Evolutionary conservation across 1,284 basidiomycete species (phyloP).

Genomic region (Prillingera fragicola): DNA sequence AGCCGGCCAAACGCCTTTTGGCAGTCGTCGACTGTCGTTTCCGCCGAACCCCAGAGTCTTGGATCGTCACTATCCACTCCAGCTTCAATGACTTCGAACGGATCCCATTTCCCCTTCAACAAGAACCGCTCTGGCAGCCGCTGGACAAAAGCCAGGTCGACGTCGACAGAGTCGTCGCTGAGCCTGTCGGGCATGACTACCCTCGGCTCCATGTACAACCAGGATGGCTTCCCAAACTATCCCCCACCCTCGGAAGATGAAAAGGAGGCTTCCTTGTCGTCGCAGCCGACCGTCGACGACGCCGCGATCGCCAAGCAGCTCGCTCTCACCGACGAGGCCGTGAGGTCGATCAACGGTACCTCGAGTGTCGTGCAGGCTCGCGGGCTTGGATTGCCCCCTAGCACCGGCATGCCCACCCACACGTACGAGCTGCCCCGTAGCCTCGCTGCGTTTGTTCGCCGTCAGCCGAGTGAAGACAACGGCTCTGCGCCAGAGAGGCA

Average conservation of each 20-base stretch:
- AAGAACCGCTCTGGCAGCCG: too few relatives aligned
- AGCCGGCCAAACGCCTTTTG: slow-evolving; percentile 10
- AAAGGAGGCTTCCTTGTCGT: slow-evolving; percentile 16
- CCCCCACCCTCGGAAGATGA: slow-evolving; percentile 14
- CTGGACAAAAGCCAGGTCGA: slow-evolving; percentile 24
- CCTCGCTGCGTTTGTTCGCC: slow-evolving; percentile 18
- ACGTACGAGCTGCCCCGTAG: slow-evolving; percentile 19
- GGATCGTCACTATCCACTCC: too few relatives aligned
- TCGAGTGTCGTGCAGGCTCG: slow-evolving; percentile 32
- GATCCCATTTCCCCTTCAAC: slow-evolving; percentile 3
- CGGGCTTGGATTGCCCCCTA: slow-evolving; percentile 9
- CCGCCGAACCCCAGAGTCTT: slow-evolving; percentile 3
- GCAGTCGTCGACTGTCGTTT: slow-evolving; percentile 4
- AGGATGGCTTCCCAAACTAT: slow-evolving; percentile 38
- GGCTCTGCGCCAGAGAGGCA: slow-evolving; percentile 25
- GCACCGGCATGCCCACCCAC: slow-evolving; percentile 4
- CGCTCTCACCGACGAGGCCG: slow-evolving; percentile 41
- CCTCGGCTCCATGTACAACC: slow-evolving; percentile 41
- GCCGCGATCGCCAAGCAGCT: slow-evolving; percentile 23
- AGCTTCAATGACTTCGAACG: slow-evolving; percentile 1
- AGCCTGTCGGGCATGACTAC: slow-evolving; percentile 21
- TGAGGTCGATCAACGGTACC: slow-evolving; percentile 41
- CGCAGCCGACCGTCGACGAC: slow-evolving; percentile 14
- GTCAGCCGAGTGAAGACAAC: slow-evolving; percentile 2
- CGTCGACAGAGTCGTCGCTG: slow-evolving; percentile 34